phyloP scores from a whole-genome alignment of 345 rosid species.

The Dimocarpus longan region DNA sequence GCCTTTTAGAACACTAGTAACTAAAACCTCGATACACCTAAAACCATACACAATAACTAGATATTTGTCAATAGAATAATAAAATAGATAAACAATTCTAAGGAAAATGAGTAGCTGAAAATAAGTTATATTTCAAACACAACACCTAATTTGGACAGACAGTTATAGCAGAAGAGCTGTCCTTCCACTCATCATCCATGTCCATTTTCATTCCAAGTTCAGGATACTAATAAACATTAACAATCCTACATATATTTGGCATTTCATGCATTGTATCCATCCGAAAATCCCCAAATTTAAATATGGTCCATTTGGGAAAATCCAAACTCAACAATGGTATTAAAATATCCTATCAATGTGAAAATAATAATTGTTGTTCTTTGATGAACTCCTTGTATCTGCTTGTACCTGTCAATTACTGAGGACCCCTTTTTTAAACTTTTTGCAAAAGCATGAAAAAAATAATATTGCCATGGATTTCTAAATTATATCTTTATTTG shows the following conservation, averaged over 20 bases:
- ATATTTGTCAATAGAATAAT: background rate
- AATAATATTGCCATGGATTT: background rate
- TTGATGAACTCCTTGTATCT: background rate
- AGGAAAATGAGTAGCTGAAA: background rate
- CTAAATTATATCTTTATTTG: background rate
- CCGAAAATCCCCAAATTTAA: background rate
- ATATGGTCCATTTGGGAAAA: background rate
- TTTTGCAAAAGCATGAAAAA: background rate
- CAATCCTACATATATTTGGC: background rate
- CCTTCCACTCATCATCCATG: background rate
- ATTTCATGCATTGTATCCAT: background rate
- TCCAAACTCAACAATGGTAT: background rate
- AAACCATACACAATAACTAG: background rate
- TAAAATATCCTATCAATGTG: background rate
- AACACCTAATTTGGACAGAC: background rate
- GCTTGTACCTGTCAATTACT: background rate
- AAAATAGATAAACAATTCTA: background rate
- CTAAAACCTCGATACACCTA: background rate
- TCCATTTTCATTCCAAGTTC: background rate
- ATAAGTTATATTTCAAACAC: too few species aligned
- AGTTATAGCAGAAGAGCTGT: background rate
- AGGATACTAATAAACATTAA: background rate
- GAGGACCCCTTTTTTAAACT: background rate
- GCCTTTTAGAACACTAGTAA: too few species aligned
- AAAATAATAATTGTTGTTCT: background rate